Conservation (phyloP, 176 grass and related monocot species). For the Eragrostis curvula region DNA sequence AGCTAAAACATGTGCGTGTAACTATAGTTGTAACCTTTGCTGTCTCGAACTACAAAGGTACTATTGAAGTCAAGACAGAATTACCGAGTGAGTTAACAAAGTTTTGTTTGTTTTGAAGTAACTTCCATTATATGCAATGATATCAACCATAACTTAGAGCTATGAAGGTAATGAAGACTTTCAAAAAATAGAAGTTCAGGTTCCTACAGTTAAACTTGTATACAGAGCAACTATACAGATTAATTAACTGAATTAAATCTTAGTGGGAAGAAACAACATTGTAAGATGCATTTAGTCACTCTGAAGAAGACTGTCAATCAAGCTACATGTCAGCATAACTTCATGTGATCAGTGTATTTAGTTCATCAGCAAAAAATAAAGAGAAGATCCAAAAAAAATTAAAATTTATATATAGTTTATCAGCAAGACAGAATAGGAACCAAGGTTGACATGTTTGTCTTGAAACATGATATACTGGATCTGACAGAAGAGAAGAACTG, state of each 20-base stretch:
- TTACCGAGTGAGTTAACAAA: not conserved
- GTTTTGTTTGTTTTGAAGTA: not conserved
- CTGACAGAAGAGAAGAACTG: not conserved
- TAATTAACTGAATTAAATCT: slow-evolving; percentile 18
- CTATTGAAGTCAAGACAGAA: slow-evolving; percentile 17
- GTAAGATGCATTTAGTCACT: slow-evolving; percentile 17
- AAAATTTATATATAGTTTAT: slow-evolving; percentile 19
- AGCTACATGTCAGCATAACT: slow-evolving; percentile 17
- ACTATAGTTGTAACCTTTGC: not conserved
- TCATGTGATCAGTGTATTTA: not conserved
- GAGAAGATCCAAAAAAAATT: slow-evolving; percentile 16
- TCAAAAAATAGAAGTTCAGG: not conserved
- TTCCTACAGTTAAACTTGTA: too few relatives aligned
- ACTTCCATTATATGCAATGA: not conserved
- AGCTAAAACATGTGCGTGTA: slow-evolving; percentile 4
- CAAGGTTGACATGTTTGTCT: slow-evolving; percentile 25
- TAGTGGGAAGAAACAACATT: slow-evolving; percentile 6
- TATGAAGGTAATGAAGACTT: not conserved
- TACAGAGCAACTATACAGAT: not conserved
- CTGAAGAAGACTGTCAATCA: slow-evolving; percentile 1
- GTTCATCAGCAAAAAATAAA: too few relatives aligned
- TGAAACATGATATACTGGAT: not conserved
- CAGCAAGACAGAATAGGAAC: not conserved
- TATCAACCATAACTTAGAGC: slow-evolving; percentile 17
- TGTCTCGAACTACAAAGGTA: not conserved